Evolutionary conservation across 108 stramenopile species (phyloP), one percentile per base, ranked within the genome.

Genomic region (Cylindrotheca closterium): DNA sequence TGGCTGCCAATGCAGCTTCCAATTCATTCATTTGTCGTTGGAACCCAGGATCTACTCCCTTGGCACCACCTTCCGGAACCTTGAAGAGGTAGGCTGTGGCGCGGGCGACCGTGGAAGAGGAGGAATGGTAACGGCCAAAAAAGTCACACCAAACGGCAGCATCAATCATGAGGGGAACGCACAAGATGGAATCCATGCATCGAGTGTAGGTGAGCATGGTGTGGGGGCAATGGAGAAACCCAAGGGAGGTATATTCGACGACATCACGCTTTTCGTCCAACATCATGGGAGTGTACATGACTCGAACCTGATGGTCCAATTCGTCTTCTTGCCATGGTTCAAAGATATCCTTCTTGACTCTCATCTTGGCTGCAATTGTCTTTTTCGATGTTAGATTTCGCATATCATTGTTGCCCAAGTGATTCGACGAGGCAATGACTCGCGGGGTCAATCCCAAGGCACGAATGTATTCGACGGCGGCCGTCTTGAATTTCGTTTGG

Each of bases 381-480:
- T 81, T 74, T 49, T 79, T 77, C 7, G 67, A 69, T n/a, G 83
- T 78, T 1, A 94, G 76, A 60, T 94, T 94, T 0, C 80, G 83
- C 90, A 94, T 94, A 79, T 94, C 93, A 60, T 94, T 94, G 75
- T 94, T 92, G 15, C 93, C 93, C 18, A 94, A 67, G 66, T 94
- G 93, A 76, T 94, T 94, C 12, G 86, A 88, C 33, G 85, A 87
- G 29, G 93, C 90, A 56, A 91, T 74, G 51, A 92, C 90, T 42
- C 81, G 76, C 33, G 90, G 88, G 22, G 74, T 79, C 27, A 92
- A 79, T 30, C 82, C 93, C 30, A 89, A 65, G 26, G 86, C 73
- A 18, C 90, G 78, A 10, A 90, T 50, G 65, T 94, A 94, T 63
- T 94, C 93, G 26, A 92, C 88, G 18, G 87, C 92, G 12, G 85